phyloP scores from a whole-genome alignment of 169 alveolate genomes.

The Theileria sp. region DNA sequence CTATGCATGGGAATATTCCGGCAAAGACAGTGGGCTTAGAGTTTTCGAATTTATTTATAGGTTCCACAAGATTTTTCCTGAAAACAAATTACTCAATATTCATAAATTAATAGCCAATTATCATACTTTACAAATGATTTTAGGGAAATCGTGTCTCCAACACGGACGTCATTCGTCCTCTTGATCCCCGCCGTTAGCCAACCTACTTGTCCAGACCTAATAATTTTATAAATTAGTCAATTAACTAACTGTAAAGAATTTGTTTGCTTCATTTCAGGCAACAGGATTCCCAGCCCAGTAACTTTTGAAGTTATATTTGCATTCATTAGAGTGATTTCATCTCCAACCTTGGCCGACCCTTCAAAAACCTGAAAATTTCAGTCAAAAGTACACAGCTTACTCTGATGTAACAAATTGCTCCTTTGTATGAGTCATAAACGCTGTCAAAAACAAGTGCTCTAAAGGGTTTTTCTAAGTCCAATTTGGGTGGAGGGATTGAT shows the following conservation, averaged over 20 bases:
- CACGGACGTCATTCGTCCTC: constrained; percentile 76
- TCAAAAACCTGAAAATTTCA: constrained; percentile 54
- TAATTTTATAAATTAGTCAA: too few species aligned
- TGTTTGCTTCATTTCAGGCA: constrained; percentile 66
- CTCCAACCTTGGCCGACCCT: constrained; percentile 67
- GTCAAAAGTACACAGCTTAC: constrained; percentile 19
- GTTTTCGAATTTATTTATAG: constrained; percentile 54
- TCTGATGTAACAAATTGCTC: constrained; percentile 84
- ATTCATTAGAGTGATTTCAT: constrained; percentile 65
- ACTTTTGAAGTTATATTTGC: constrained; percentile 54
- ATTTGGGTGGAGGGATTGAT: constrained; percentile 83
- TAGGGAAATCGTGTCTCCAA: constrained; percentile 79
- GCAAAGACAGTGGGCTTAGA: constrained; percentile 87
- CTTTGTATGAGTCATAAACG: constrained; percentile 85
- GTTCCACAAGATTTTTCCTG: constrained; percentile 35
- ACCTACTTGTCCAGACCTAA: constrained; percentile 67
- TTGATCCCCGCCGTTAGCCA: constrained; percentile 58
- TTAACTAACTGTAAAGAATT: constrained; percentile 29
- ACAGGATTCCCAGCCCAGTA: constrained; percentile 72
- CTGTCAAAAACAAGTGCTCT: constrained; percentile 90
- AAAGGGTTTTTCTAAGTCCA: constrained; percentile 68
- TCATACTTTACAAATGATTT: constrained; percentile 43
- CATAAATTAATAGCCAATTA: background rate
- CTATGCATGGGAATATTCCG: constrained; percentile 88
- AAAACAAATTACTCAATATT: constrained; percentile 55